phyloP scores from a whole-genome alignment of 2,329 filamentous ascomycete genomes.

The Colletotrichum noveboracense region DNA sequence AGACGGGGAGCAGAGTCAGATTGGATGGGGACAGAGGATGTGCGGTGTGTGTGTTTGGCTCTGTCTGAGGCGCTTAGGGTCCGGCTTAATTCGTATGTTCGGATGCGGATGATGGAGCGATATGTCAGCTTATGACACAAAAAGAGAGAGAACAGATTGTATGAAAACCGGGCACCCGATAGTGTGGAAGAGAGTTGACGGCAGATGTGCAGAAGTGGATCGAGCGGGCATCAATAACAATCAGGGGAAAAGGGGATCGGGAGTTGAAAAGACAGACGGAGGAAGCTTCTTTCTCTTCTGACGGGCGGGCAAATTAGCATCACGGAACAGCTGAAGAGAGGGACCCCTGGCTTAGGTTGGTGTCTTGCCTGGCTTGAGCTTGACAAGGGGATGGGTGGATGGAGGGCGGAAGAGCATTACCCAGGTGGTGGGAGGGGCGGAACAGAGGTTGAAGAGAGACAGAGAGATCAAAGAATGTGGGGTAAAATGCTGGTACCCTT shows the following conservation, averaged over 20 bases:
- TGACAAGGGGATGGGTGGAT: not conserved
- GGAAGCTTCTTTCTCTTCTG: not conserved
- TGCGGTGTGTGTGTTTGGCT: not conserved
- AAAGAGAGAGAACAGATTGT: not conserved
- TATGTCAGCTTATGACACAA: not conserved
- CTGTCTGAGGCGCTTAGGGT: not conserved
- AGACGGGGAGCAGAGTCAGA: not conserved
- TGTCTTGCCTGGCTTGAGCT: not conserved
- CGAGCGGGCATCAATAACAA: not conserved
- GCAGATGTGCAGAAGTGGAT: slow-evolving; percentile 3
- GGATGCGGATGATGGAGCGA: not conserved
- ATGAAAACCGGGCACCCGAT: not conserved
- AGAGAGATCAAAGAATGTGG: not conserved
- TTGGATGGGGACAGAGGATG: not conserved
- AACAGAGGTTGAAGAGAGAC: not conserved
- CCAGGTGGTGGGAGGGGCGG: not conserved
- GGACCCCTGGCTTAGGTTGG: not conserved
- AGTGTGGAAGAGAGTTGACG: not conserved
- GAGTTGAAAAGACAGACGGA: not conserved
- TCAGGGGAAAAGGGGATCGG: not conserved
- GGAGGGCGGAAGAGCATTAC: not conserved
- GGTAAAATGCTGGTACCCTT: not conserved
- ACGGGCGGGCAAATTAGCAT: not conserved
- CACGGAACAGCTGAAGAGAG: not conserved
- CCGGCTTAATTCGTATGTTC: not conserved